Conservation (phyloP, 1,284 basidiomycete species). For the Grifola frondosa region DNA sequence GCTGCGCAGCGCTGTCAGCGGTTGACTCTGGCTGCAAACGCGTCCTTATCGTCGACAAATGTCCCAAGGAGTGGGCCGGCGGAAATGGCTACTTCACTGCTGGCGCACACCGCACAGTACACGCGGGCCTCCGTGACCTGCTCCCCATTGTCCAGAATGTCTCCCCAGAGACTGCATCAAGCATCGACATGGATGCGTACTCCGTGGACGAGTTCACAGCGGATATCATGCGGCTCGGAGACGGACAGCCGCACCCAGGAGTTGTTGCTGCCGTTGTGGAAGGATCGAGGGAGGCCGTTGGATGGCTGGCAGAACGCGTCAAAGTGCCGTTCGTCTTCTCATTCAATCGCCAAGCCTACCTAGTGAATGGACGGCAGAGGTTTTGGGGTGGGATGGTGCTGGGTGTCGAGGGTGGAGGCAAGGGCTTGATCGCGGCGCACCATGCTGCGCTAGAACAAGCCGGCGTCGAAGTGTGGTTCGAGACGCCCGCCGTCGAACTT, state of each 20-base stretch:
- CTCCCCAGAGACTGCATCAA: slow-evolving; percentile 39
- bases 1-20: slow-evolving; percentile 62
- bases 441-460: slow-evolving; percentile 46
- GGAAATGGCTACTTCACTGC: slow-evolving; percentile 74
- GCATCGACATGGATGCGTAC: slow-evolving; percentile 61
- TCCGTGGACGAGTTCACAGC: slow-evolving; percentile 49
- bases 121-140: slow-evolving; percentile 56
- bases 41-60: slow-evolving; percentile 66
- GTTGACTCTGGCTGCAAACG: slow-evolving; percentile 54
- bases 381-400: slow-evolving; percentile 74
- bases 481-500: slow-evolving; percentile 47
- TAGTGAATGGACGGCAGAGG: slow-evolving; percentile 56
- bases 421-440: slow-evolving; percentile 63
- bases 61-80: slow-evolving; percentile 60
- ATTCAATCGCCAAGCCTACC: slow-evolving; percentile 67
- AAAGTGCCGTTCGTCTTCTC: slow-evolving; percentile 57
- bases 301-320: slow-evolving; percentile 53
- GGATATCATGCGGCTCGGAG: slow-evolving; percentile 61
- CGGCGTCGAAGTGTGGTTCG: slow-evolving; percentile 56
- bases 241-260: slow-evolving; percentile 44
- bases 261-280: slow-evolving; percentile 56
- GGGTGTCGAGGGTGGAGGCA: slow-evolving; percentile 60
- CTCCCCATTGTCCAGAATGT: slow-evolving; percentile 53
- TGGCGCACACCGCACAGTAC: slow-evolving; percentile 61
- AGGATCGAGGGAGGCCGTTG: slow-evolving; percentile 51